Evolutionary conservation across 129 eudicot species (phyloP).

Genomic region (Gnaphalium uliginosum): DNA sequence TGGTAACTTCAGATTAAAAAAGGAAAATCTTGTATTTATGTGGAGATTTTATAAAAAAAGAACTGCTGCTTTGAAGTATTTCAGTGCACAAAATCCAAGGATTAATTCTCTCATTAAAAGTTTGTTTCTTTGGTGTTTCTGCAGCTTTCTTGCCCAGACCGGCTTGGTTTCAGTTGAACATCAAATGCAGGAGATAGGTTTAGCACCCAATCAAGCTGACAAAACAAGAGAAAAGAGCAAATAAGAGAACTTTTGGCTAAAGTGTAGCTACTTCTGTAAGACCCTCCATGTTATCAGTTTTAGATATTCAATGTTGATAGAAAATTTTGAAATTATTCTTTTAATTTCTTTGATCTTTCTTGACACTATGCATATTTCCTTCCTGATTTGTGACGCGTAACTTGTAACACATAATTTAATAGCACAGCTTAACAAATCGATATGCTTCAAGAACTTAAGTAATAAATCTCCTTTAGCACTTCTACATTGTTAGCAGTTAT

Average conservation of each 20-base stretch:
- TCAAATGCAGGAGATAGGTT: conserved; percentile 93
- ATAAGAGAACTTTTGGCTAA: no score
- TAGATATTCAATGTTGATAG: neutral
- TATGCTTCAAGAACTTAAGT: neutral
- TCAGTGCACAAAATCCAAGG: neutral
- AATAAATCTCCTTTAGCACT: neutral
- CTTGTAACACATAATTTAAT: neutral
- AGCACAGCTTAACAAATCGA: neutral
- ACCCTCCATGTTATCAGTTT: neutral
- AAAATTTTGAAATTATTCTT: neutral
- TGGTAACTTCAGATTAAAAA: neutral
- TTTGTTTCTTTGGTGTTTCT: conserved; percentile 24
- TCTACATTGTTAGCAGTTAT: neutral
- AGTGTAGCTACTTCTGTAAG: no score
- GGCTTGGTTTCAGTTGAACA: conserved; percentile 86
- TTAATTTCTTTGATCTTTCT: neutral
- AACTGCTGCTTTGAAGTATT: neutral
- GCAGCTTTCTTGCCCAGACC: conserved; percentile 92
- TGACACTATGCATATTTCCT: neutral
- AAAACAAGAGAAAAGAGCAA: conserved; percentile 39
- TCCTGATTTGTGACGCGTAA: neutral
- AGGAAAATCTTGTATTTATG: neutral
- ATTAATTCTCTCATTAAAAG: no score
- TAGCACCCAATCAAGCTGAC: conserved; percentile 44
- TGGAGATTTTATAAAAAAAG: neutral